Base-by-base conservation (phyloP, 169 alveolate species). In the Plasmodium berghei region DNA sequence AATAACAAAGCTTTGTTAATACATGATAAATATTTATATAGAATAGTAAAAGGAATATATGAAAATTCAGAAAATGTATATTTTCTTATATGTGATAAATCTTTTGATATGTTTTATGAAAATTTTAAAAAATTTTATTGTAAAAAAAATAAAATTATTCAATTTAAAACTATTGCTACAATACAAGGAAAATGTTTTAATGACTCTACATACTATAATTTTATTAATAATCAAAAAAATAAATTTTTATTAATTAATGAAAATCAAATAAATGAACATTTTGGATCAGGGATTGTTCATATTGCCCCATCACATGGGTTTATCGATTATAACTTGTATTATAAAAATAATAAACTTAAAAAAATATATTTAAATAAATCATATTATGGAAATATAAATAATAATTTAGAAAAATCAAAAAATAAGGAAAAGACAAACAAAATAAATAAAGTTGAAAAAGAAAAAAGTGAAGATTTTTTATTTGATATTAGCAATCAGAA, bases 221-320 rank as follows among this genome's bases (percentile, higher is more conserved):
- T 86, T 56, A 62, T 49, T 5, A 71, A 86, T 14, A 52, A 71
- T 9, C 61, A 59, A 73, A 70, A 40, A 58, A 86, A 55, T 46
- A n/a, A 58, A 56, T 86, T 86, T 86, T 40, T 72, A 2, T 54
- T 86, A 20, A 64, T 59, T 49, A 24, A 56, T 18, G 48, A 45
- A 24, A 86, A 86, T 16, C 71, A 86, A 71, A 56, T 86, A 12
- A 22, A 71, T 5, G 91, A 86, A 26, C 26, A 49, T 2, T 86
- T 86, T 42, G 91, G 91, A 5, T 52, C 91, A 48, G 91, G 91
- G 6, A 86, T 86, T 61, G 91, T 86, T 14, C 91, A 86, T 40
- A 55, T 86, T 2, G 74, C 91, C 5, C 91, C 91, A 12, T 48
- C 91, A 4, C 91, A 86, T 8, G 91, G 91, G 10, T 86, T 86